Evolutionary conservation across 2,329 filamentous ascomycete genomes (phyloP).

Genomic region (Aspergillus sp.): DNA sequence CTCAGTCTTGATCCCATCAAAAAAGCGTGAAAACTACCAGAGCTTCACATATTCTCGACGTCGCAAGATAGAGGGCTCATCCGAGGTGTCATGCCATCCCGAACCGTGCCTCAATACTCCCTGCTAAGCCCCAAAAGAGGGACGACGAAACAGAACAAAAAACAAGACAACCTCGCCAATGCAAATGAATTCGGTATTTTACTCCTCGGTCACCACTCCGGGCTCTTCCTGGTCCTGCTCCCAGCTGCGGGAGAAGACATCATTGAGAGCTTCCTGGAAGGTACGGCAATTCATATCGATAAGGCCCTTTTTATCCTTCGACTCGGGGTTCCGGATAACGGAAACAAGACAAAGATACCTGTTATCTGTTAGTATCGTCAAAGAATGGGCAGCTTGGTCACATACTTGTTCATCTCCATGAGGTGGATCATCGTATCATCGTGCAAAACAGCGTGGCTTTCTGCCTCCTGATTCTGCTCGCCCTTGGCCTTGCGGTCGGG

Average conservation of each 20-base stretch:
- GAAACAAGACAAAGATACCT: constrained; percentile 66
- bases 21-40: constrained; percentile 2
- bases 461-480: constrained; percentile 56
- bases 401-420: constrained; percentile 67
- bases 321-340: constrained; percentile 65
- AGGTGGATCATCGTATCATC: constrained; percentile 65
- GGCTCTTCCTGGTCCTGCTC: constrained; percentile 39
- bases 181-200: not conserved
- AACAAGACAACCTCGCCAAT: not conserved
- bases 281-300: constrained; percentile 68
- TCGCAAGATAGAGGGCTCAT: not conserved
- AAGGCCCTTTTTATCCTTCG: constrained; percentile 63
- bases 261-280: constrained; percentile 63
- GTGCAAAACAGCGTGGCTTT: constrained; percentile 64
- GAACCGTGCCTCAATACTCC: not conserved
- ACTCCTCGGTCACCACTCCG: constrained; percentile 4
- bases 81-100: not conserved
- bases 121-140: not conserved
- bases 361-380: constrained; percentile 18
- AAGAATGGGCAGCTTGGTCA: not conserved
- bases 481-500: constrained; percentile 43
- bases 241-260: constrained; percentile 59
- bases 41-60: constrained; percentile 2
- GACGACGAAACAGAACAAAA: not conserved
- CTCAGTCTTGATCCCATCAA: not conserved